Evolutionary conservation across 2,329 filamentous ascomycete species (phyloP).

Genomic region (Zymoseptoria pseudotritici): DNA sequence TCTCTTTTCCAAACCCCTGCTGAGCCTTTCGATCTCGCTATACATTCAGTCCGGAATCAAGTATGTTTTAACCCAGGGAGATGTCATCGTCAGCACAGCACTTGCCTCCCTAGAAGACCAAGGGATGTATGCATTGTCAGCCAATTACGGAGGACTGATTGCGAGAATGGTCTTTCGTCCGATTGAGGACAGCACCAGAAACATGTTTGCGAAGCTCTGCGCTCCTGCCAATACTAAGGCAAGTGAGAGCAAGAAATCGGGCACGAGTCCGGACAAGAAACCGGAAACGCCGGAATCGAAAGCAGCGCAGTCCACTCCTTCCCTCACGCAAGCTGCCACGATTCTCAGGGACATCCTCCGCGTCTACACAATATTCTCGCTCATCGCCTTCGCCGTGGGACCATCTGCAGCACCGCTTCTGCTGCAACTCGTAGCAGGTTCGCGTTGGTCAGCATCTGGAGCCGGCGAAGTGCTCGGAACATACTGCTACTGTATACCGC

Average conservation of each 20-base stretch:
- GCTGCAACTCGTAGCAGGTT: slow-evolving; percentile 67
- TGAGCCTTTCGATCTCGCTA: slow-evolving; percentile 70
- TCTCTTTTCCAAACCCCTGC: slow-evolving; percentile 62
- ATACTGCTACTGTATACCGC: slow-evolving; percentile 90
- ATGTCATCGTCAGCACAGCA: slow-evolving; percentile 76
- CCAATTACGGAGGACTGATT: slow-evolving; percentile 82
- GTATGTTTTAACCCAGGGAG: slow-evolving; percentile 87
- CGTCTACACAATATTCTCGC: slow-evolving; percentile 66
- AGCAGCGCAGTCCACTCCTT: background rate
- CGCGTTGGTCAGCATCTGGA: slow-evolving; percentile 65
- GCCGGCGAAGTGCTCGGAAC: slow-evolving; percentile 66
- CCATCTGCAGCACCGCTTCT: slow-evolving; percentile 68
- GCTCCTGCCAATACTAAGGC: slow-evolving; percentile 32
- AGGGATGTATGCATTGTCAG: slow-evolving; percentile 85
- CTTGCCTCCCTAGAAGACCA: slow-evolving; percentile 73
- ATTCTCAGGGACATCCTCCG: slow-evolving; percentile 60
- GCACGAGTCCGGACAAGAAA: background rate
- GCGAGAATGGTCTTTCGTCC: slow-evolving; percentile 89
- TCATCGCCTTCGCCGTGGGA: slow-evolving; percentile 61
- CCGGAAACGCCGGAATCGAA: background rate
- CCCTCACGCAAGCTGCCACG: slow-evolving; percentile 34
- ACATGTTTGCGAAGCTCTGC: slow-evolving; percentile 78
- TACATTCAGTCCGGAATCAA: slow-evolving; percentile 86
- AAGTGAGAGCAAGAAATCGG: slow-evolving; percentile 31
- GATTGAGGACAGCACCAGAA: slow-evolving; percentile 86